Percentiles rank a stretch among this genome's conserved stretches.
phyloP scores from a whole-genome alignment of 2,329 filamentous ascomycete genomes.

The Aspergillus pseudoviridinutans region DNA sequence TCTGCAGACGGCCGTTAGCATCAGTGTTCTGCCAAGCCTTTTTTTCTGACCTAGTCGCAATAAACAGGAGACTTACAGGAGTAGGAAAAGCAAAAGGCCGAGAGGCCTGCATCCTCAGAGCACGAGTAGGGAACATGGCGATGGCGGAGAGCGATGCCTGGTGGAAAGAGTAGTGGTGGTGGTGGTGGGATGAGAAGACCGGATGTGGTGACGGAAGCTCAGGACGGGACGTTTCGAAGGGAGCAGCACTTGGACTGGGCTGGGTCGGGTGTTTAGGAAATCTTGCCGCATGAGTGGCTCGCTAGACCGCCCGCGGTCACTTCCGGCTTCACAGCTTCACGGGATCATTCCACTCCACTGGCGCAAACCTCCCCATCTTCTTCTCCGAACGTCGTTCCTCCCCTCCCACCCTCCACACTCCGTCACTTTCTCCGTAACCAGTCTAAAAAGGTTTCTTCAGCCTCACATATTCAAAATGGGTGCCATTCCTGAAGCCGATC shows the following conservation, averaged over 20 bases:
- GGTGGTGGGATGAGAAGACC: slow-evolving; percentile 11
- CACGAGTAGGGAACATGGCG: slow-evolving; percentile 64
- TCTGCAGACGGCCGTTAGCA: slow-evolving; percentile 49
- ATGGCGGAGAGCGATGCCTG: slow-evolving; percentile 3
- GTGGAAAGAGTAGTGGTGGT: slow-evolving; percentile 13
- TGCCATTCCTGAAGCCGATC: slow-evolving; percentile 59
- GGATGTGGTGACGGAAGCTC: slow-evolving; percentile 22
- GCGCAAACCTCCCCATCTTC: slow-evolving; percentile 28
- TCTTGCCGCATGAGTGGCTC: slow-evolving; percentile 33
- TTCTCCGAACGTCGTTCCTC: slow-evolving; percentile 20
- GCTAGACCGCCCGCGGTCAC: slow-evolving; percentile 38
- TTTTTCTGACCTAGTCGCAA: slow-evolving; percentile 15
- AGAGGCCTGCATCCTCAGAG: slow-evolving; percentile 59
- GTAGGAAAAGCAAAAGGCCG: slow-evolving; percentile 53
- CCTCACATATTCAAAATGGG: slow-evolving; percentile 67
- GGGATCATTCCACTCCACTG: slow-evolving; percentile 26
- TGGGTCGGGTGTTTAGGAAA: slow-evolving; percentile 35
- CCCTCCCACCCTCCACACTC: slow-evolving; percentile 18
- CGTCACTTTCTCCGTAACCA: slow-evolving; percentile 10
- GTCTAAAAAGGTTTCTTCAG: slow-evolving; percentile 12
- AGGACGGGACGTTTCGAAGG: slow-evolving; percentile 10
- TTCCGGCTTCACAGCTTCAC: slow-evolving; percentile 35
- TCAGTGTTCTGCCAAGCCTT: slow-evolving; percentile 17
- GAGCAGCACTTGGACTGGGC: slow-evolving; percentile 15
- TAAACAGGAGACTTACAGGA: slow-evolving; percentile 57